A percentile compares a stretch with the other conserved stretches of the same genome.
Conservation (phyloP, 2,329 filamentous ascomycete species). For the Thyridium curvatum region DNA sequence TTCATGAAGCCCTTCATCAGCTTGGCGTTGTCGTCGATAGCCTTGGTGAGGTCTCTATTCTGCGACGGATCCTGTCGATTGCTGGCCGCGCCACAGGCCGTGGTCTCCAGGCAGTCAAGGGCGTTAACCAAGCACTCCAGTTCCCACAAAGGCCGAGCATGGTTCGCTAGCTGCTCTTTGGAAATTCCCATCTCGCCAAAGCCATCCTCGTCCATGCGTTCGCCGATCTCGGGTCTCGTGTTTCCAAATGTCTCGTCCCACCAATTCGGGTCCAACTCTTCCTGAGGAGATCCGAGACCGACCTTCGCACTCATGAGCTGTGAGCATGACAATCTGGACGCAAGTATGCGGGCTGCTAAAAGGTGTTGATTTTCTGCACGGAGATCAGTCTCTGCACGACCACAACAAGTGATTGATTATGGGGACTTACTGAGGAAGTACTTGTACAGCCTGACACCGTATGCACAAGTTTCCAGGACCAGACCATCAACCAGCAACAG, state of each 20-base stretch:
- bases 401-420: slow-evolving; percentile 1
- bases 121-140: slow-evolving; percentile 61
- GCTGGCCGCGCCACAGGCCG: slow-evolving; percentile 28
- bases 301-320: slow-evolving; percentile 38
- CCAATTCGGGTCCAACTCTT: slow-evolving; percentile 26
- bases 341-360: slow-evolving; percentile 47
- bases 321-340: slow-evolving; percentile 42
- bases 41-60: slow-evolving; percentile 44
- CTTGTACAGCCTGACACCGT: slow-evolving; percentile 68
- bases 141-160: slow-evolving; percentile 60
- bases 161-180: slow-evolving; percentile 37
- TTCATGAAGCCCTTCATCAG: slow-evolving; percentile 49
- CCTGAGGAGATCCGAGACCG: slow-evolving; percentile 20
- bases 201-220: slow-evolving; percentile 23
- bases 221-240: slow-evolving; percentile 23
- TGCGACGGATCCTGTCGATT: slow-evolving; percentile 19
- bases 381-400: background rate
- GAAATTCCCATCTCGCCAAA: slow-evolving; percentile 22
- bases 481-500: slow-evolving; percentile 62
- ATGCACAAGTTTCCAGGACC: slow-evolving; percentile 24
- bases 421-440: slow-evolving; percentile 70
- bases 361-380: slow-evolving; percentile 41
- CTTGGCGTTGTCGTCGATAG: slow-evolving; percentile 49
- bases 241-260: slow-evolving; percentile 29
- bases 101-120: slow-evolving; percentile 62